phyloP scores from a whole-genome alignment of 352 stramenopile species.

The Peronospora farinosa region DNA sequence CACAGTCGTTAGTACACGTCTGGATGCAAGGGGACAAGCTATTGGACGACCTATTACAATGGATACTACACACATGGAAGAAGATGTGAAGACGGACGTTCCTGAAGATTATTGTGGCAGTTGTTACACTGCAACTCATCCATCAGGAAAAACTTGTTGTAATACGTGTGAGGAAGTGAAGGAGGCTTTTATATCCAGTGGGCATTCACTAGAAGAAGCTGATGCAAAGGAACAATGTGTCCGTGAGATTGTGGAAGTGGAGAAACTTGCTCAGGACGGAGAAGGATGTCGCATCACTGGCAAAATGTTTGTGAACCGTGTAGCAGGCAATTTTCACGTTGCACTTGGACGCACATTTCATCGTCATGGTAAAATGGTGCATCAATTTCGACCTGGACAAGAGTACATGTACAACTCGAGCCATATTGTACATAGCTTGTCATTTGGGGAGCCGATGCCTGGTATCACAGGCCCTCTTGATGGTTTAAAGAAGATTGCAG shows the following conservation, averaged over 20 bases:
- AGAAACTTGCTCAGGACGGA: constrained; percentile 66
- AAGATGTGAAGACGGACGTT: constrained; percentile 39
- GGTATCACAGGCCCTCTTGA: constrained; percentile 45
- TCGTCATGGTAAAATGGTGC: constrained; percentile 65
- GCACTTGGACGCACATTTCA: constrained; percentile 77
- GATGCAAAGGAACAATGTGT: constrained; percentile 76
- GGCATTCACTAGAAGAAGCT: constrained; percentile 66
- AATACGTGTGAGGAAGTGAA: constrained; percentile 83
- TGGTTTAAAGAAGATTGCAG: constrained; percentile 42
- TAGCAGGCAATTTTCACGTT: constrained; percentile 83
- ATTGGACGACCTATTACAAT: constrained; percentile 57
- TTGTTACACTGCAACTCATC: constrained; percentile 89
- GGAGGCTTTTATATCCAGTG: constrained; percentile 71
- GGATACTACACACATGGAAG: constrained; percentile 22
- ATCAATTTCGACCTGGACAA: constrained; percentile 78
- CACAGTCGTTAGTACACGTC: constrained; percentile 89
- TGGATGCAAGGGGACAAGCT: constrained; percentile 65
- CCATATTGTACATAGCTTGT: constrained; percentile 72
- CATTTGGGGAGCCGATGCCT: constrained; percentile 55
- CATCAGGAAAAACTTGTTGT: constrained; percentile 62
- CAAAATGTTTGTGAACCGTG: constrained; percentile 81
- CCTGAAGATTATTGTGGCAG: constrained; percentile 90
- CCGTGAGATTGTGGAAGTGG: constrained; percentile 53
- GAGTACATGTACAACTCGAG: constrained; percentile 76
- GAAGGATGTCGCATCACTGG: constrained; percentile 76